phyloP scores from a whole-genome alignment of 805 yeast genomes.

The Candida arabinofermentans region DNA sequence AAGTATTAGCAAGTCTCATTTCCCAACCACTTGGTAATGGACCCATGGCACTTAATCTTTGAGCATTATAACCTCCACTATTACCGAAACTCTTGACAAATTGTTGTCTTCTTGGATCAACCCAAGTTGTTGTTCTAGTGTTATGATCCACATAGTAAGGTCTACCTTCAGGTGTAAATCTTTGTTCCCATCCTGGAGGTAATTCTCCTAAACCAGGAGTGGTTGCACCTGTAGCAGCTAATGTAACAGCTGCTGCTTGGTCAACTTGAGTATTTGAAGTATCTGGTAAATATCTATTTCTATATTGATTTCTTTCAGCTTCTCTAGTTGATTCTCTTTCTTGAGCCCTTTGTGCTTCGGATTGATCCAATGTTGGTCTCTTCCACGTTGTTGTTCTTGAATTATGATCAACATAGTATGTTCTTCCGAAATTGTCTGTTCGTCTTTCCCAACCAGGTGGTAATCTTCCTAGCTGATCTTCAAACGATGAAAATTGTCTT shows the following conservation, averaged over 20 bases:
- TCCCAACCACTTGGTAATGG: slow-evolving; percentile 99
- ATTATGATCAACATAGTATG: slow-evolving; percentile 97
- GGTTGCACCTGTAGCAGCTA: slow-evolving; percentile 81
- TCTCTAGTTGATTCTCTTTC: slow-evolving; percentile 71
- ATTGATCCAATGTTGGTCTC: slow-evolving; percentile 81
- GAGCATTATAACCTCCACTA: slow-evolving; percentile 91
- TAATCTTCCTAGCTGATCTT: slow-evolving; percentile 92
- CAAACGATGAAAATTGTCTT: slow-evolving; percentile 87
- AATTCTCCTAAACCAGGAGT: slow-evolving; percentile 95
- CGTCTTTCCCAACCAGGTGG: slow-evolving; percentile 99
- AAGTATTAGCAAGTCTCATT: slow-evolving; percentile 98
- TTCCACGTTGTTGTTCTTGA: slow-evolving; percentile 99
- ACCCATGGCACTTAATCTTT: slow-evolving; percentile 95
- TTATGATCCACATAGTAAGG: slow-evolving; percentile 98
- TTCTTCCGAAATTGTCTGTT: slow-evolving; percentile 95
- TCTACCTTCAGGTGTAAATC: slow-evolving; percentile 96
- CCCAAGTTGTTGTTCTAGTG: slow-evolving; percentile 99
- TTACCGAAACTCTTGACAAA: slow-evolving; percentile 93
- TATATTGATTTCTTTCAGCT: slow-evolving; percentile 85
- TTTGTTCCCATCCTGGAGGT: slow-evolving; percentile 99
- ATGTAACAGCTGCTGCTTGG: slow-evolving; percentile 38
- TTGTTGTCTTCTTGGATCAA: slow-evolving; percentile 98
- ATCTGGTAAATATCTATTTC: slow-evolving; percentile 87
- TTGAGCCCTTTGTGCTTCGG: slow-evolving; percentile 61
- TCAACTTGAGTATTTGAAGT: slow-evolving; percentile 51